A percentile compares a stretch with the other conserved stretches of the same genome.
Conservation (phyloP, 1,139 yeast genomes). For the Geotrichum histeridarum region DNA sequence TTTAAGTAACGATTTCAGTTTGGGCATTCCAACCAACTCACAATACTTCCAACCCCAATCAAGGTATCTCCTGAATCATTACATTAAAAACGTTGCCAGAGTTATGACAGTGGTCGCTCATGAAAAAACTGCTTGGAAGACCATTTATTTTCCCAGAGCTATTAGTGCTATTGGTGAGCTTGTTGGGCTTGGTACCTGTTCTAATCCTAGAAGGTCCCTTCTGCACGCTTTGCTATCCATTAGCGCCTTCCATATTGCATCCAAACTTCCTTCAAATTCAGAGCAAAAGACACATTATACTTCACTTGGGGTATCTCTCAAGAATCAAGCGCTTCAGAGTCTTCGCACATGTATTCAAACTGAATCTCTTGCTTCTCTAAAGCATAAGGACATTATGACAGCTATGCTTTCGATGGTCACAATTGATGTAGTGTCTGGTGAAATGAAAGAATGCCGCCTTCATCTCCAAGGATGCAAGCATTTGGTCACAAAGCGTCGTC, state of each 20-base stretch:
- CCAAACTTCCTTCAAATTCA: constrained; percentile 58
- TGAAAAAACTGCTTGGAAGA: constrained; percentile 82
- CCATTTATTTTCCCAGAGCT: constrained; percentile 78
- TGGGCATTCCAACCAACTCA: constrained; percentile 52
- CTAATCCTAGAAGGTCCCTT: constrained; percentile 71
- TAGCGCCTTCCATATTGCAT: constrained; percentile 73
- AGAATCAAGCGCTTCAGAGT: constrained; percentile 70
- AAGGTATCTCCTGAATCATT: constrained; percentile 64
- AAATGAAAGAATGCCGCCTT: constrained; percentile 78
- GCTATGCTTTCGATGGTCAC: constrained; percentile 84
- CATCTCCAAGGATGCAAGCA: constrained; percentile 74
- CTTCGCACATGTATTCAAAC: constrained; percentile 59
- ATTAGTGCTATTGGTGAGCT: constrained; percentile 76
- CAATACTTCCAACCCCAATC: constrained; percentile 42
- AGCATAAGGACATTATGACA: constrained; percentile 77
- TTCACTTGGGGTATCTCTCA: constrained; percentile 64
- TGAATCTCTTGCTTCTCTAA: constrained; percentile 27
- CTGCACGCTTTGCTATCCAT: constrained; percentile 78
- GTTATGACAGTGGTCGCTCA: constrained; percentile 82
- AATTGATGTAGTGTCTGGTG: constrained; percentile 86
- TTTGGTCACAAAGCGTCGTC: constrained; percentile 66
- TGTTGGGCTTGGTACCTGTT: constrained; percentile 66
- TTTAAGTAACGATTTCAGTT: constrained; percentile 14
- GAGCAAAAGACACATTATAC: constrained; percentile 66
- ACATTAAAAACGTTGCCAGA: constrained; percentile 75